These are phyloP conservation scores for Calophaca sinica DNA, from an alignment of 306 rosid genomes.

Conservation along the genomic window DNA sequence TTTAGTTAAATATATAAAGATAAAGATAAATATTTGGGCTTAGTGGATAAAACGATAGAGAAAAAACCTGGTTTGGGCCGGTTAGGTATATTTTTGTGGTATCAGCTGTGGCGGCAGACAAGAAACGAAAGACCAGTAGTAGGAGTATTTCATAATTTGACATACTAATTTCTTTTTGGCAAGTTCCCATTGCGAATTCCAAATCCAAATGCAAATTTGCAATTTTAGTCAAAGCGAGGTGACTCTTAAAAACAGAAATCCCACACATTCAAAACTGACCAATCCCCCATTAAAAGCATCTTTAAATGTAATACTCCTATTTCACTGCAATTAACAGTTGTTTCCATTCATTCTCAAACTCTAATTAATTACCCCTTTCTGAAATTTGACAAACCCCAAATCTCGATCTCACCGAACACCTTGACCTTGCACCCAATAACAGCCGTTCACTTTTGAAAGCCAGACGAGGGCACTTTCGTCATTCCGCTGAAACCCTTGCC, in stretches of 20 bases:
- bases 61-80: not conserved
- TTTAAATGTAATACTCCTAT: not conserved
- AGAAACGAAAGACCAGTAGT: too few species aligned
- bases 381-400: not conserved
- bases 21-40: conserved; percentile 8
- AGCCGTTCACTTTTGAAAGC: conserved; percentile 43
- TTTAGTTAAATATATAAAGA: too few species aligned
- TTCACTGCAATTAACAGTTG: not conserved
- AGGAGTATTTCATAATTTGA: too few species aligned
- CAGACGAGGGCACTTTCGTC: conserved; percentile 45
- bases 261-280: not conserved
- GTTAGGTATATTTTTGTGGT: too few species aligned
- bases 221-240: conserved; percentile 17
- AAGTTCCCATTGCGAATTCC: too few species aligned
- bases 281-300: not conserved
- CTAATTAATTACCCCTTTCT: not conserved
- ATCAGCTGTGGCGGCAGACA: not conserved
- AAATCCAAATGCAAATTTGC: not conserved
- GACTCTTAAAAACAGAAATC: not conserved
- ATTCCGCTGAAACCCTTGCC: not conserved
- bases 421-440: conserved; percentile 36
- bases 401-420: conserved; percentile 30
- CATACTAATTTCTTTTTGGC: too few species aligned
- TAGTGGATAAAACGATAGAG: not conserved
- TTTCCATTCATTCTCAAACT: not conserved